Percentiles rank a stretch among this genome's conserved stretches.
Conservation (phyloP, 495 filamentous ascomycete species). For the Aspergillus kassunensis region DNA sequence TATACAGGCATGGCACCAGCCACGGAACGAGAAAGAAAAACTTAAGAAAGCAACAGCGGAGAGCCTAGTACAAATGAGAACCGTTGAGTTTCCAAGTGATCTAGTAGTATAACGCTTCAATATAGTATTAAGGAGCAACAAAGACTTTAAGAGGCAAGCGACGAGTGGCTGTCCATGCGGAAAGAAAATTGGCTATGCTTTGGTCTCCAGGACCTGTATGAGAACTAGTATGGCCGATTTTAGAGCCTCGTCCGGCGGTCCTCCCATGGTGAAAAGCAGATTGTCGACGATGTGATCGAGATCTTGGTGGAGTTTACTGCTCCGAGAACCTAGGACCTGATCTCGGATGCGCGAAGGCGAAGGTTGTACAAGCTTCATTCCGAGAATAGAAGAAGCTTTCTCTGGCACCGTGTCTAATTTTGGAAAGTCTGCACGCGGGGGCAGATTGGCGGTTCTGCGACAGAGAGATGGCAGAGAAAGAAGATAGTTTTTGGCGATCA, state of each 20-base stretch:
- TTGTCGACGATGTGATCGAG: conserved; percentile 42
- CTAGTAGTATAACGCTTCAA: neutral
- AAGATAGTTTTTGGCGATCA: conserved; percentile 61
- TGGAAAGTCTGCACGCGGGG: conserved; percentile 20
- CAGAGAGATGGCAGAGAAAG: conserved; percentile 31
- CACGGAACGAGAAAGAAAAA: neutral
- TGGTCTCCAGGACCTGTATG: conserved; percentile 40
- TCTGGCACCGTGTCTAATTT: conserved; percentile 33
- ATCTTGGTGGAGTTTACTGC: conserved; percentile 29
- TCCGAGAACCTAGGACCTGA: conserved; percentile 30
- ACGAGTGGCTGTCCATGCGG: neutral
- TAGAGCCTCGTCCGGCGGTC: conserved; percentile 33
- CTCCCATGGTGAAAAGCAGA: conserved; percentile 37
- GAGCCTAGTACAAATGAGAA: too few species aligned
- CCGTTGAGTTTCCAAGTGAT: too few species aligned
- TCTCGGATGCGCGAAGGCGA: conserved; percentile 30
- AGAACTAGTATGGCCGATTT: conserved; percentile 42
- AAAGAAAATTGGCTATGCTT: conserved; percentile 19
- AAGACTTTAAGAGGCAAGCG: neutral
- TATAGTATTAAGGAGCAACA: neutral
- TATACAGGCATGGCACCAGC: too few species aligned
- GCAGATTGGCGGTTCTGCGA: conserved; percentile 22
- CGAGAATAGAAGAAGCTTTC: conserved; percentile 34
- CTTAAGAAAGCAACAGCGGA: neutral
- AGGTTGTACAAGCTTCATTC: conserved; percentile 29